Evolutionary conservation across 169 alveolate species (phyloP).

Genomic region (Theileria luwenshuni): DNA sequence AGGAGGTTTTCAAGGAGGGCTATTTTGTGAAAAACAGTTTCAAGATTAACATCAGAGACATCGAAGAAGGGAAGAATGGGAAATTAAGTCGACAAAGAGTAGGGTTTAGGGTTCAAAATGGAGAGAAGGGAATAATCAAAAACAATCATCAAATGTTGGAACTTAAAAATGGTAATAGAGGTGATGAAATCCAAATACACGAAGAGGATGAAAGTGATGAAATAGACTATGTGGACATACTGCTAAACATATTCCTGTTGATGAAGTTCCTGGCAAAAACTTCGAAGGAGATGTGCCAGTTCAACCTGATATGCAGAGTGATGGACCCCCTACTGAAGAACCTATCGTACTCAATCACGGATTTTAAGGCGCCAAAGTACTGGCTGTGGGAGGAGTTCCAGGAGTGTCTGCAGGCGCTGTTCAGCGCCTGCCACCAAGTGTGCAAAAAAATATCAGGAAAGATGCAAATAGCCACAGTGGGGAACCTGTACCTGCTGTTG

Average conservation of each 20-base stretch:
- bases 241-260: neutral
- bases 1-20: neutral
- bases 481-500: slow-evolving; percentile 6
- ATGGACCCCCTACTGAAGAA: neutral
- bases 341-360: neutral
- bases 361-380: neutral
- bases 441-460: neutral
- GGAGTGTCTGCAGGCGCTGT: neutral
- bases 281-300: slow-evolving; percentile 4
- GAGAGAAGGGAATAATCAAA: neutral
- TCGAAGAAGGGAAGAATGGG: neutral
- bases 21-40: neutral
- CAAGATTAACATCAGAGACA: neutral
- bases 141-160: neutral
- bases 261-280: neutral
- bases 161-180: neutral
- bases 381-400: slow-evolving; percentile 17
- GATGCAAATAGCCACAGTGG: neutral
- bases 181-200: neutral
- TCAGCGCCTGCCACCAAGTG: neutral
- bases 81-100: neutral
- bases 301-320: neutral
- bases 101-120: too few relatives aligned
- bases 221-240: neutral
- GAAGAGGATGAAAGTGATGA: neutral